Conservation (phyloP, 768 basidiomycete species). For the Chlorophyllum brunneum region DNA sequence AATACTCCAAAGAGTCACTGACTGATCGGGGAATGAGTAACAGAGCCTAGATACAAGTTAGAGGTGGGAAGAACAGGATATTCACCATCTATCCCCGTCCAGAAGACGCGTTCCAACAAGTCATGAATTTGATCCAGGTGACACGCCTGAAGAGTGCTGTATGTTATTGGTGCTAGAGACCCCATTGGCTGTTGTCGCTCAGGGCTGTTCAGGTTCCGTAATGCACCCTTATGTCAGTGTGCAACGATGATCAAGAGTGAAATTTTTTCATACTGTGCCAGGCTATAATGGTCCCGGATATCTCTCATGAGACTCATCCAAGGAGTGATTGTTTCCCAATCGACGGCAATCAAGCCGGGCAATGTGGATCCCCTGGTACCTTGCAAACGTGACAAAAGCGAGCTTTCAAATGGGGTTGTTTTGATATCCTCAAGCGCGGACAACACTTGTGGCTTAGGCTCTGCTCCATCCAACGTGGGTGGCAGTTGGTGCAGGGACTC, state of each 20-base stretch:
- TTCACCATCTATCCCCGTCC: slow-evolving; percentile 74
- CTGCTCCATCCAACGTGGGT: background rate
- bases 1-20: slow-evolving; percentile 62
- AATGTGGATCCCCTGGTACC: slow-evolving; percentile 33
- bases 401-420: slow-evolving; percentile 61
- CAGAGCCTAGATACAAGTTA: background rate
- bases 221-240: background rate
- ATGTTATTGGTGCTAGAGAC: slow-evolving; percentile 52
- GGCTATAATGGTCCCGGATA: slow-evolving; percentile 57
- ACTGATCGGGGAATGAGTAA: slow-evolving; percentile 36
- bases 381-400: slow-evolving; percentile 63
- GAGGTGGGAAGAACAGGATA: background rate
- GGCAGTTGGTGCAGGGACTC: background rate
- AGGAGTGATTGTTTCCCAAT: slow-evolving; percentile 68
- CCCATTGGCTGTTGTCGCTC: slow-evolving; percentile 43
- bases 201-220: slow-evolving; percentile 38
- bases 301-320: slow-evolving; percentile 79
- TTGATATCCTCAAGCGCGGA: slow-evolving; percentile 51
- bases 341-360: slow-evolving; percentile 48
- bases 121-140: slow-evolving; percentile 74
- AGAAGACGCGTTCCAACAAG: slow-evolving; percentile 63
- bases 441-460: slow-evolving; percentile 26
- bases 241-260: slow-evolving; percentile 1
- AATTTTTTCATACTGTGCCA: slow-evolving; percentile 51
- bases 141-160: slow-evolving; percentile 50